Base-by-base conservation (phyloP, 257 asterid species). In the Verbena officinalis region DNA sequence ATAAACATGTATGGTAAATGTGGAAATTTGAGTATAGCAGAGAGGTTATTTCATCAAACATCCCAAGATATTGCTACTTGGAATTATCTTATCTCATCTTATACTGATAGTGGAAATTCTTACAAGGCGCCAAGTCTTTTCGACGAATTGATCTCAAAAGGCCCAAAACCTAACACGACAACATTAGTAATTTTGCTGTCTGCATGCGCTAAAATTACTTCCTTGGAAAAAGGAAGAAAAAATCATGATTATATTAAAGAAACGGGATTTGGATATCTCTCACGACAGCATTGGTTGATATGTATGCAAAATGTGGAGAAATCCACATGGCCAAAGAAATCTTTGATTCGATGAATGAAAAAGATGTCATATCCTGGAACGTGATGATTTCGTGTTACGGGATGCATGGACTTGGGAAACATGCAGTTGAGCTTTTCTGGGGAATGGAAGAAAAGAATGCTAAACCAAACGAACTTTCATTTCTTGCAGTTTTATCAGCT, bases 331-430 rank as follows among this genome's bases (percentile, higher is more conserved):
- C 95, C 0, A 82, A 80, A 70, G 83, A 86, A 76, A 69, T 86
- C 53, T 91, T 88, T 49, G 81, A 86, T 75, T 76, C 75, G 3
- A 65, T 84, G 59, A 54, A 55, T 17, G 76, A 73, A 51, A 85
- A 76, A 69, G 96, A 91, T 62, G 84, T 62, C 12, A 62, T 91
- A 50, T 70, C 86, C 31, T 91, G 88, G 89, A 91, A 86, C 9
- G 93, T 86, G 71, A 89, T 91, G 95, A 88, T 88, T 40, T 85
- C 90, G 1, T 68, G 86, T 69, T 90, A 85, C 56, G 96, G 93
- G 21, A 76, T 81, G 81, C 84, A 86, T 60, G 96, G 96, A 33
- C 79, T 80, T 65, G 95, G 81, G 39, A 59, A 66, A 58, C 68
- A 81, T 52, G 95, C 93, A 21, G 45, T 84, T n/a, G 68, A 72